Percentiles rank a stretch among this genome's conserved stretches.
phyloP scores from a whole-genome alignment of 108 stramenopile genomes.

The Fragilaria radians region DNA sequence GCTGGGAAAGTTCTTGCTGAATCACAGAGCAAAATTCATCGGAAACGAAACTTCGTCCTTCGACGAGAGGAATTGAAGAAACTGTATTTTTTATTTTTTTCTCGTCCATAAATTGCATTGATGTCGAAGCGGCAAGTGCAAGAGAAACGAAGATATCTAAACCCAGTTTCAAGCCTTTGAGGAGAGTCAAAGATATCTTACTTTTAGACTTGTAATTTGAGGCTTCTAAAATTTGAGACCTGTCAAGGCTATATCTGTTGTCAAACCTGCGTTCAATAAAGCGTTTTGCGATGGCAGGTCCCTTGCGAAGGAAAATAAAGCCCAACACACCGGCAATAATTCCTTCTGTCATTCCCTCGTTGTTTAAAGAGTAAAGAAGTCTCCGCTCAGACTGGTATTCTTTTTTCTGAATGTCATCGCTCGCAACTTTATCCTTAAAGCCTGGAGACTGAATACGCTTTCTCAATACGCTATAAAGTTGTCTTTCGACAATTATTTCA shows the following conservation, averaged over 20 bases:
- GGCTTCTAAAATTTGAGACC: neutral
- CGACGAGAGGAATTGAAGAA: neutral
- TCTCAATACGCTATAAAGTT: too few species aligned
- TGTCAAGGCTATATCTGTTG: neutral
- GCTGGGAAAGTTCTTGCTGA: neutral
- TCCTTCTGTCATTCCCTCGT: neutral
- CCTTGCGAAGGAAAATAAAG: neutral
- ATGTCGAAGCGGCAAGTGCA: neutral
- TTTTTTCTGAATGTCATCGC: too few species aligned
- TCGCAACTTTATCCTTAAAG: too few species aligned
- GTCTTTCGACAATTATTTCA: too few species aligned
- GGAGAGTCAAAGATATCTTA: neutral
- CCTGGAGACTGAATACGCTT: too few species aligned
- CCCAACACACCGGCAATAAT: neutral
- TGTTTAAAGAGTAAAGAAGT: neutral
- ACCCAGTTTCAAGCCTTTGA: neutral
- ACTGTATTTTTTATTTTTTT: neutral
- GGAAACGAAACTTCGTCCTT: neutral
- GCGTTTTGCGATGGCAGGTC: neutral
- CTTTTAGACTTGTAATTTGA: neutral
- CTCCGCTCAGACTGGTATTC: neutral
- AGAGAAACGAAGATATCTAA: neutral
- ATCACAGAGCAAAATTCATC: neutral
- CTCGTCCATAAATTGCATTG: neutral
- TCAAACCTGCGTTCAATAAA: neutral